Evolutionary conservation across 2,329 filamentous ascomycete genomes (phyloP), one percentile per base, ranked within the genome.

Genomic region (Trichoderma atroviride): DNA sequence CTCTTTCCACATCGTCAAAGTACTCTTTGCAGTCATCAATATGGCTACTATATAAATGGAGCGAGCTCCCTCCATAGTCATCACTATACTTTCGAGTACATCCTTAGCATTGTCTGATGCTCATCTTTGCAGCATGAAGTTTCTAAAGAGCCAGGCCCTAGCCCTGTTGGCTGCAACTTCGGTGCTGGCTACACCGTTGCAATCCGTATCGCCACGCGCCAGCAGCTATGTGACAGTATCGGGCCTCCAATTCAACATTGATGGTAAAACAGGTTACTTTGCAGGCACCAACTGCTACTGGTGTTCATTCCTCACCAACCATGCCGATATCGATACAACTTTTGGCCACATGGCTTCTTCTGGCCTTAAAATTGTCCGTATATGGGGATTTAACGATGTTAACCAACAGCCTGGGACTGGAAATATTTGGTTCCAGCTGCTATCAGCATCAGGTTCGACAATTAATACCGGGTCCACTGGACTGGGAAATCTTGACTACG

Each of bases 391-490:
- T 81, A 88, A 87, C 78, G 86, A 88, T 71, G 85, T 87, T 29
- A 86, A 79, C 13, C 73, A 78, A 40, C 80, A 80, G 2, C 63
- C 63, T 37, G 40, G 37, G 5, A 35, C 29, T 22, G 31, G 78
- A 72, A 53, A 70, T 16, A 78, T 83, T 33, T 87, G 83, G 79
- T 88, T 84, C 79, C 86, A 88, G 73, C 79, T 81, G 60, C 81
- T 88, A 64, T 83, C 83, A 7, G 78, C 81, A 5, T 78, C 78
- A 6, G 81, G 82, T 4, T 83, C 84, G 4, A 85, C 83, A 22
- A 89, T 91, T 79, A 90, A 91, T 78, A 89, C 84, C 0, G 88
- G 87, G 6, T 74, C 82, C 16, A 81, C 89, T 73, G 89, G 89
- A 1, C 83, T 91, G 2, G 83, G 89, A 77, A 73, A 74, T 5